Evolutionary conservation across 2,329 filamentous ascomycete genomes (phyloP), one percentile per base, ranked within the genome.

Genomic region (Penicillium sp.): DNA sequence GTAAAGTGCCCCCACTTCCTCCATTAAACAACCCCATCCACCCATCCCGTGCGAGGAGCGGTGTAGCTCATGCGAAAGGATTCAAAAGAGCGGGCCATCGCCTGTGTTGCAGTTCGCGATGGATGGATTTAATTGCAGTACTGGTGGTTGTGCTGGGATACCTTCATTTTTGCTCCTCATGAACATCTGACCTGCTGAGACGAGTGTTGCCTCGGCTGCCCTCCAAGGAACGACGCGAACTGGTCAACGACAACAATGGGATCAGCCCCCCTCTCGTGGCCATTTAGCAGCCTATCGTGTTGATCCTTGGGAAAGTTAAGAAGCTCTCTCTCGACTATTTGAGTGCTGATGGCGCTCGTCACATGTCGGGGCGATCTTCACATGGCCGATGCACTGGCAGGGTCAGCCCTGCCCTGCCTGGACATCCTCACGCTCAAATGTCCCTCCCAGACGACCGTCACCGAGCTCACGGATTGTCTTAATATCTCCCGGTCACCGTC

Each of bases 341-440:
- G 33, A 33, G 19, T 44, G 33, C 56, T n/a, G 40, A 67, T 67
- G 63, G 59, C 64, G 24, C 63, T 68, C 50, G 61, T 72, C 70
- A 73, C 69, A 72, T 72, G 70, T 56, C 62, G 62, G 62, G 64
- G 55, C 58, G 58, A 62, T 56, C 52, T 64, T 58, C 55, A 65
- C 62, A 62, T 62, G 60, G 50, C 43, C 43, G 27, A 36, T 50
- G 46, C 51, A 36, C 46, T 43, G 53, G 44, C 52, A 54, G 16
- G 24, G 33, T 46, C 43, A 18, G 46, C 33, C 35, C 11, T 51
- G 27, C 54, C 63, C 41, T 31, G 50, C 40, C 33, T 62, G 41
- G 47, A 58, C 6, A 50, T 65, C 44, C 43, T 53, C 37, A 55
- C 54, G 14, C 50, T 52, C 37, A 64, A 66, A 56, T 33, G 54